Base-by-base conservation (phyloP, 1,284 basidiomycete species). In the Apiotrichum gamsii region DNA sequence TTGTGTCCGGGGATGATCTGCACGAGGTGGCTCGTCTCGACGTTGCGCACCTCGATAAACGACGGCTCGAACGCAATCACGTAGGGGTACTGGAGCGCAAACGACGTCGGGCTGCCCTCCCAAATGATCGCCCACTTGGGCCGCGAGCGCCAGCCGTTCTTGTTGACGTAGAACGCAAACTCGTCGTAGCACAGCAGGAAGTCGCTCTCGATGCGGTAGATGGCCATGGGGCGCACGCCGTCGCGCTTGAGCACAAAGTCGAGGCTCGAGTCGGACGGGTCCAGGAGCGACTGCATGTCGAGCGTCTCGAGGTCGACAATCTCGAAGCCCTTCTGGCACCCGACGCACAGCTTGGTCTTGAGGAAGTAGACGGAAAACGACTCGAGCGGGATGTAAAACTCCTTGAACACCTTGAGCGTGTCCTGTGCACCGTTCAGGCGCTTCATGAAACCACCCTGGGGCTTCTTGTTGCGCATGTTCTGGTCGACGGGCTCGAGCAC, bases 121-220 rank as follows among this genome's bases (percentile, higher is more conserved):
- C 95, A 99, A 60, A 90, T 80, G 20, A 98, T 86, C 77, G 94
- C 89, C 79, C 95, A 97, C 52, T 89, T 84, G 57, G 82, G 84
- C 45, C 90, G 78, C 38, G 91, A 88, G 47, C 91, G 79, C 79
- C 90, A 89, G 11, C 95, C 95, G 58, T 85, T 94, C 76, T 90
- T 91, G 74, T 97, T 95, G 61, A 98, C 90, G 72, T 96, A 98
- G 69, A 99, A 97, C 0, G 95, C 94, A 69, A 96, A 97, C 74
- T 97, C 94, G 72, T 97, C 94, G 74, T 98, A 99, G 71, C 95
- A 99, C 35, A 99, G 74, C 51, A 99, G 73, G 73, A 99, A 98
- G 66, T 97, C 94, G 62, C 91, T 90, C 58, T 93, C 90, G 56
- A 98, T 89, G 42, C 94, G 81, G 72, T 94, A 99, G 54, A 99